These are phyloP conservation scores for Trifolium dubium DNA, from an alignment of 306 rosid species.

Conservation along the genomic window DNA sequence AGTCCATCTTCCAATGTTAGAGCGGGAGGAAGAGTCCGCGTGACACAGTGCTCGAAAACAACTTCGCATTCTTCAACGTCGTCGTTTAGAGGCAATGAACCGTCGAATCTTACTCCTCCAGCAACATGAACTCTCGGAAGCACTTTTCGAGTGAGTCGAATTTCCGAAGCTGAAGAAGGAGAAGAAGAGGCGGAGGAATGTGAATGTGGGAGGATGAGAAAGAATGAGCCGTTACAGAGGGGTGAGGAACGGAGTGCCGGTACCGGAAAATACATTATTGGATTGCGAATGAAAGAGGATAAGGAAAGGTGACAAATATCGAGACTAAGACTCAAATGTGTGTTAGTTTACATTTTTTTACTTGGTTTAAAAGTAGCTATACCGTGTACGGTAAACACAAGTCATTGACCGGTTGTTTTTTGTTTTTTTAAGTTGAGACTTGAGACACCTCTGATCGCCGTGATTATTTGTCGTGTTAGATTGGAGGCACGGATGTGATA, in stretches of 20 bases:
- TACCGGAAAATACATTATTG: not conserved
- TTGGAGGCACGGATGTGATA: too few species aligned
- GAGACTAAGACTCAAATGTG: too few species aligned
- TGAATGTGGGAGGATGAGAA: conserved; percentile 1
- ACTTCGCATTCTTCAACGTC: conserved; percentile 55
- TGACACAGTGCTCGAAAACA: conserved; percentile 69
- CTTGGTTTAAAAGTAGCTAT: too few species aligned
- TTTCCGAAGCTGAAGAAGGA: not conserved
- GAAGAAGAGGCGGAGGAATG: conserved; percentile 5
- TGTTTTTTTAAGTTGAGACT: too few species aligned
- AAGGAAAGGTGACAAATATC: not conserved
- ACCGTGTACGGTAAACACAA: too few species aligned
- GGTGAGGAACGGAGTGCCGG: not conserved
- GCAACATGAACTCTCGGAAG: conserved; percentile 13
- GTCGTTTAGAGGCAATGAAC: conserved; percentile 35
- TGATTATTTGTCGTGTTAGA: too few species aligned
- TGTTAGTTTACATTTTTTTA: too few species aligned
- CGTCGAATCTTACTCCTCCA: conserved; percentile 50
- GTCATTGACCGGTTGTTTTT: too few species aligned
- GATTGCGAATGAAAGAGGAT: not conserved
- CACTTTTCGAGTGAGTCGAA: not conserved
- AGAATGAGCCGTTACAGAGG: conserved; percentile 3
- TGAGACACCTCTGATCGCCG: too few species aligned
- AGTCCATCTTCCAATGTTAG: conserved; percentile 77
- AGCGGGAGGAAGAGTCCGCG: conserved; percentile 70